Base-by-base conservation (phyloP, 2,329 filamentous ascomycete genomes). In the Pseudofabraea citricarpa region DNA sequence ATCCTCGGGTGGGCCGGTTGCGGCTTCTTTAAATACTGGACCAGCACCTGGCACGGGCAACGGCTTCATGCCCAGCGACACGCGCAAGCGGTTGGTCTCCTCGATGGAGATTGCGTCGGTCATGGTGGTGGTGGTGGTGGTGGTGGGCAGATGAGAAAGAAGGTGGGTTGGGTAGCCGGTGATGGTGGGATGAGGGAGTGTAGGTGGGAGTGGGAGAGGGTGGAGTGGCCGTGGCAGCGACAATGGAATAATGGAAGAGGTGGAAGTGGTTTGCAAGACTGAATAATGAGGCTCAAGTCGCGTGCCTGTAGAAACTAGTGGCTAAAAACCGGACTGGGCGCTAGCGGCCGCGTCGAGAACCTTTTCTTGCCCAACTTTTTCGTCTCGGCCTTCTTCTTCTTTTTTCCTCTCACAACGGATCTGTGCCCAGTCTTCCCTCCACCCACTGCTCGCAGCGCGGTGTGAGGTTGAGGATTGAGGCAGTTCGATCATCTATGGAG, bases 51-150 rank as follows among this genome's bases (percentile, higher is more conserved):
- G 87, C 9, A 94, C 87, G 19, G 90, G 88, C 58, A 97, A 71
- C 20, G 90, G 90, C 61, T 91, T 88, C 73, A 96, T 81, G 60
- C 91, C 91, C 70, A 96, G 81, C 39, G 89, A 88, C 56, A 84
- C 75, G 58, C 91, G 89, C 59, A 96, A 85, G 61, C 90, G 87
- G 71, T 97, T 97, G 53, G 88, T 89, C 74, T 96, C 90, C 66
- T 94, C 87, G 61, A 97, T 90, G 21, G 86, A 84, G 35, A 87
- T 79, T 56, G 81, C 72, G 63, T 83, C 79, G 71, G 58, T 50
- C 60, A 63, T 63, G 20, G 13, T 56, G 20, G 20, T 31, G 21
- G 21, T 18, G 12, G 6, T 5, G 9, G 8, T 37, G 18, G 35
- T 35, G 37, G 10, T 36, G 40, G 35, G 27, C 15, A 16, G 10